phyloP scores from a whole-genome alignment of 106 monocot genomes.

The Allium sativum region DNA sequence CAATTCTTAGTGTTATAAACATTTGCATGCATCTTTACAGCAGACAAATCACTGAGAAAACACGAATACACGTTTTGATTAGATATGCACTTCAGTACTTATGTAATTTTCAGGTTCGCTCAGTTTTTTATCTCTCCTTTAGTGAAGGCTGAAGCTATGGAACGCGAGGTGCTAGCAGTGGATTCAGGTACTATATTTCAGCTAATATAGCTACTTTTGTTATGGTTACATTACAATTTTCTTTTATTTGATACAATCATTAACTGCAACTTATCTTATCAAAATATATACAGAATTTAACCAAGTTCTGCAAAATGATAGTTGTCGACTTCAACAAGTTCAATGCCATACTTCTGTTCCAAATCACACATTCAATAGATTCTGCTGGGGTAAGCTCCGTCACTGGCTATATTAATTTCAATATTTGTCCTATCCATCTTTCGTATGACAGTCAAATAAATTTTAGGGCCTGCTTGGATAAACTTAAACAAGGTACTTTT shows the following conservation, averaged over 20 bases:
- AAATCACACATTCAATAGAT: constrained; percentile 83
- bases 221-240: neutral
- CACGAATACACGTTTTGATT: too few relatives aligned
- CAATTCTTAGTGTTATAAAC: too few relatives aligned
- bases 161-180: constrained; percentile 90
- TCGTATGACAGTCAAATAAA: too few relatives aligned
- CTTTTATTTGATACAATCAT: constrained; percentile 5
- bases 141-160: constrained; percentile 93
- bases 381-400: constrained; percentile 80
- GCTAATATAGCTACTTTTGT: neutral
- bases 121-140: constrained; percentile 96
- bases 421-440: too few relatives aligned
- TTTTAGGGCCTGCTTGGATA: too few relatives aligned
- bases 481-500: too few relatives aligned
- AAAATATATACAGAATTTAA: constrained; percentile 64
- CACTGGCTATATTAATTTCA: neutral
- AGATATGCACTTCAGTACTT: too few relatives aligned
- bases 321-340: constrained; percentile 78
- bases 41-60: too few relatives aligned
- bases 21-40: too few relatives aligned
- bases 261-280: neutral
- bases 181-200: constrained; percentile 62
- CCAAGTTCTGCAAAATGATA: constrained; percentile 88
- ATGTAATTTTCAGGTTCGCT: constrained; percentile 46
- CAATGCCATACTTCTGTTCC: constrained; percentile 68